phyloP scores from a whole-genome alignment of 108 stramenopile genomes.

The Skeletonema costatum region DNA sequence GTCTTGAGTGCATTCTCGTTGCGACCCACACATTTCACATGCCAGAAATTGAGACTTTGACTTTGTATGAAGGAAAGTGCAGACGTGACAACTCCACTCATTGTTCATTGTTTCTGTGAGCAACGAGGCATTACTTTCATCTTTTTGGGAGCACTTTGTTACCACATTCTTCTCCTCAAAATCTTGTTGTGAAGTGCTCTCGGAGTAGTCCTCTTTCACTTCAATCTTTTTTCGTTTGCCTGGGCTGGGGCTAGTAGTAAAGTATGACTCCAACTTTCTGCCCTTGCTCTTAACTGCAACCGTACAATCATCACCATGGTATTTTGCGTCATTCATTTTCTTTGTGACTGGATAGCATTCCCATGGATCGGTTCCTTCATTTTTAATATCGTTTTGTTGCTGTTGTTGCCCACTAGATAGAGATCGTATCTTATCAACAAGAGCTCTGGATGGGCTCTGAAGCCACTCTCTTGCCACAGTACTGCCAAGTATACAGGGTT shows the following conservation, averaged over 20 bases:
- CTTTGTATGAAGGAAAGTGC: conserved; percentile 22
- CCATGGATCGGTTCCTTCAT: neutral
- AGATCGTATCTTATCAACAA: conserved; percentile 37
- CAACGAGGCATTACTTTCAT: neutral
- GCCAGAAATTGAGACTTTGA: conserved; percentile 24
- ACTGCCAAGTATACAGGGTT: conserved; percentile 67
- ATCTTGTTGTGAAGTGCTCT: neutral
- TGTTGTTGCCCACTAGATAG: neutral
- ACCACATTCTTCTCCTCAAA: neutral
- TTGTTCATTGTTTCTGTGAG: neutral
- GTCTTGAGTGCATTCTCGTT: neutral
- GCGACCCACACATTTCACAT: conserved; percentile 38
- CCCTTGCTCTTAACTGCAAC: conserved; percentile 18
- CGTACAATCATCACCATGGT: conserved; percentile 40
- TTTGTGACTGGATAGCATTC: conserved; percentile 41
- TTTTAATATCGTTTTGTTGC: neutral
- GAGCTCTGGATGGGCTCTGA: conserved; percentile 38
- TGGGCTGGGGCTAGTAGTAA: neutral
- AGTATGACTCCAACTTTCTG: conserved; percentile 24
- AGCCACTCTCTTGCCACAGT: conserved; percentile 69
- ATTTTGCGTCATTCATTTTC: conserved; percentile 23
- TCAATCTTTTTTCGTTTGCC: neutral
- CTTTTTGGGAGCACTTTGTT: neutral
- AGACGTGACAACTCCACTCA: conserved; percentile 20
- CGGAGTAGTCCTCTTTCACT: neutral